phyloP scores from a whole-genome alignment of 495 filamentous ascomycete species.

The Annulohypoxylon maeteangense region DNA sequence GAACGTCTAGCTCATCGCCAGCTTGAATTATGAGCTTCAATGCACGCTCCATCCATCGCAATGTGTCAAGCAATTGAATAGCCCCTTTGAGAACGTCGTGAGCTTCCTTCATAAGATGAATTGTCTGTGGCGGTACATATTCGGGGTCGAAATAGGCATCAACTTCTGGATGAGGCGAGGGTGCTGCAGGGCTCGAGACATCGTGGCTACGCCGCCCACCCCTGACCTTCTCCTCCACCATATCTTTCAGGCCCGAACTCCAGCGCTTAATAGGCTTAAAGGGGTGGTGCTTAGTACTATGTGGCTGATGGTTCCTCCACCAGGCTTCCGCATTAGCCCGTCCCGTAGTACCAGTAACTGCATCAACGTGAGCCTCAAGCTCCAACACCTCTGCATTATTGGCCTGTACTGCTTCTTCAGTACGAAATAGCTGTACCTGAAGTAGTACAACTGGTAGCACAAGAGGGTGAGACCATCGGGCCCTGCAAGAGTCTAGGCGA shows the following conservation, averaged over 20 bases:
- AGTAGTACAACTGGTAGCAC: slow-evolving; percentile 47
- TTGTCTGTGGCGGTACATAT: slow-evolving; percentile 47
- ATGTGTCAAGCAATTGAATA: slow-evolving; percentile 47
- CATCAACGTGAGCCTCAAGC: slow-evolving; percentile 47
- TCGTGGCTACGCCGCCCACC: slow-evolving; percentile 27
- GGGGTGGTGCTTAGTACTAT: slow-evolving; percentile 16
- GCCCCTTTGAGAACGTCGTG: slow-evolving; percentile 49
- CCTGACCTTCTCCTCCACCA: slow-evolving; percentile 41
- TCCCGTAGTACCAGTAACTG: slow-evolving; percentile 47
- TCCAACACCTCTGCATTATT: slow-evolving; percentile 45
- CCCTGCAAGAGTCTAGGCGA: slow-evolving; percentile 48
- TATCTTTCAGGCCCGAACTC: slow-evolving; percentile 37
- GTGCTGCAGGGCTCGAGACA: not conserved
- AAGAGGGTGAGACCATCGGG: slow-evolving; percentile 49
- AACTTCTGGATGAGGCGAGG: slow-evolving; percentile 13
- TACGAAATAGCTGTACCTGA: slow-evolving; percentile 49
- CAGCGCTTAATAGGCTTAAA: slow-evolving; percentile 41
- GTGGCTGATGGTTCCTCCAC: slow-evolving; percentile 32
- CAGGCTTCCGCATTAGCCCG: slow-evolving; percentile 44
- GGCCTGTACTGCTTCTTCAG: slow-evolving; percentile 47
- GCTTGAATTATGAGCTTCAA: slow-evolving; percentile 46
- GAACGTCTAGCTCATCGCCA: slow-evolving; percentile 46
- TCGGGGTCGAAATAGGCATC: slow-evolving; percentile 41
- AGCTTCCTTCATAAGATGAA: slow-evolving; percentile 50
- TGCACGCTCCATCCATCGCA: slow-evolving; percentile 52